Base-by-base conservation (phyloP, 108 stramenopile species). In the Pseudonitzschia pungens region DNA sequence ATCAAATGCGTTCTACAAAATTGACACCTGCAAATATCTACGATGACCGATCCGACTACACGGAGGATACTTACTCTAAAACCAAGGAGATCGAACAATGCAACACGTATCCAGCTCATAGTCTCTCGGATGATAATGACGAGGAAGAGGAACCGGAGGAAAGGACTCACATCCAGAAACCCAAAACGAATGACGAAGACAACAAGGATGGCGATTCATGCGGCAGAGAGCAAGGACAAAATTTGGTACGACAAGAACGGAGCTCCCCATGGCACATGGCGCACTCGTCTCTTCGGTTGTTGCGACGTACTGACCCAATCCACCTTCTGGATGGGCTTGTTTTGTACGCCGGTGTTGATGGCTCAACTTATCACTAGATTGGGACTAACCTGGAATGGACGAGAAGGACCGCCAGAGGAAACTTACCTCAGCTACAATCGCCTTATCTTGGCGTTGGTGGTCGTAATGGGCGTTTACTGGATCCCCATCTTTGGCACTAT, bases 291-390 rank as follows among this genome's bases (percentile, higher is more conserved):
- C 26, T 88, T 80, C 44, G 48, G 68, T 27, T 88, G 84, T 50
- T 88, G 82, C 41, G 86, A 87, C 72, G 86, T 87, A 0, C 10
- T 80, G 26, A 87, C 86, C 31, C 87, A 85, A 69, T 73, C 87
- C 27, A 84, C 87, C 28, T 85, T 85, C 77, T 85, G 84, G 84
- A 83, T 82, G 78, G 83, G 69, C 15, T 51, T 77, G 18, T 82
- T 70, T 53, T 84, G 78, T 32, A 62, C 76, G 15, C 85, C 82
- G 5, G 72, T 89, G 4, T 53, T 86, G 15, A 64, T 84, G 43
- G 88, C 83, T 14, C 88, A 89, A 62, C 78, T 89, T 22, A 56
- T 84, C 58, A 78, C 77, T n/a, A 73, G 88, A 20, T 41, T 89
- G 29, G 42, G 68, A 27, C 60, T 89, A 59, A 86, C 74, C 24